These are phyloP conservation scores for Solanum chilense DNA, from an alignment of 257 asterid species.

Conservation along the genomic window DNA sequence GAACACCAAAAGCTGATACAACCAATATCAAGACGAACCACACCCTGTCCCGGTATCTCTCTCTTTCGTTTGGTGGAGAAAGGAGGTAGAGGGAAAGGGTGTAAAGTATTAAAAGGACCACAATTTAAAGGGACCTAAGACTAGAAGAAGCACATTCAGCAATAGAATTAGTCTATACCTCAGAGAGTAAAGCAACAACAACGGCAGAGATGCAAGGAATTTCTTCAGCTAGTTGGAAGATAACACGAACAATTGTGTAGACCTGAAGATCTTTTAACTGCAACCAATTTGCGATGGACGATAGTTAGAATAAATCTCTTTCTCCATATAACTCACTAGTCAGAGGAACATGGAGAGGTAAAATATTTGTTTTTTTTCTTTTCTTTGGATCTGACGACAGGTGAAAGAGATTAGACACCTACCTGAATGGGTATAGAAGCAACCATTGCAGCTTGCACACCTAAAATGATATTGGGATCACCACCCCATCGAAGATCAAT, in stretches of 20 bases:
- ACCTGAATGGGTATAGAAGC: constrained; percentile 99
- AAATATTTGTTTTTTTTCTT: not conserved
- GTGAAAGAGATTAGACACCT: constrained; percentile 3
- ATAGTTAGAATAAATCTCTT: not conserved
- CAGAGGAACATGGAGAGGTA: not conserved
- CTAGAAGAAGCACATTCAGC: not conserved
- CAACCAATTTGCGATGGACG: not conserved
- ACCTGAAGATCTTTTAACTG: constrained; percentile 97
- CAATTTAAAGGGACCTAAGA: not conserved
- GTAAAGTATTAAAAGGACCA: not conserved
- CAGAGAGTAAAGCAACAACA: constrained; percentile 95
- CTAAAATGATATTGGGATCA: constrained; percentile 86
- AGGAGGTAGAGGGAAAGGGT: not conserved
- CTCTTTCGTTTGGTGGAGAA: not conserved
- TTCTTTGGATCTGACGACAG: not conserved
- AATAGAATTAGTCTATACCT: constrained; percentile 32
- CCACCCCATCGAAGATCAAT: constrained; percentile 99
- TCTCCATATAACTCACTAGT: not conserved
- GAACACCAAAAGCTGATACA: not conserved
- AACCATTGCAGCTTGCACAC: constrained; percentile 78
- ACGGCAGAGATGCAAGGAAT: constrained; percentile 98
- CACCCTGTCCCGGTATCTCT: not conserved
- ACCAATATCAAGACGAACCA: not conserved
- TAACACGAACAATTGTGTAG: constrained; percentile 86
- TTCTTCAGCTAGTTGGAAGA: constrained; percentile 92